Conservation (phyloP, 2,329 filamentous ascomycete genomes). For the Xylariaceae sp. region DNA sequence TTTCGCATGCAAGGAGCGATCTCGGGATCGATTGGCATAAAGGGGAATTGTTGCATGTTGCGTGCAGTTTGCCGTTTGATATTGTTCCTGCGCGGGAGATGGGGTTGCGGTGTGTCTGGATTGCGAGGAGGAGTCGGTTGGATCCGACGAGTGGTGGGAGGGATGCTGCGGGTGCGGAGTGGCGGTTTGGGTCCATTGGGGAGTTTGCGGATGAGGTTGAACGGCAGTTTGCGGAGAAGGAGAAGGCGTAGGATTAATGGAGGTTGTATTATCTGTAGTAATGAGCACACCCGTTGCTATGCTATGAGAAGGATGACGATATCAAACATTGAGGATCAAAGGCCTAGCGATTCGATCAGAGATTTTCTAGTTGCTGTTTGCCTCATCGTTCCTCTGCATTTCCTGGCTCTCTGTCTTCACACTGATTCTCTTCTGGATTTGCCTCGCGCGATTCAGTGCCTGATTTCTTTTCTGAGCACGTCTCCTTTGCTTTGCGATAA, state of each 20-base stretch:
- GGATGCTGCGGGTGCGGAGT: conserved; percentile 34
- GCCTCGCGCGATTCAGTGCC: background rate
- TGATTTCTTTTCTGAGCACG: background rate
- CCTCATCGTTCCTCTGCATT: conserved; percentile 4
- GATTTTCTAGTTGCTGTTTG: background rate
- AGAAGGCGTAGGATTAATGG: conserved; percentile 12
- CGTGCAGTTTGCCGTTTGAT: conserved; percentile 62
- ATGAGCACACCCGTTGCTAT: background rate
- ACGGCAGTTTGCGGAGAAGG: conserved; percentile 34
- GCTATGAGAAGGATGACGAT: background rate
- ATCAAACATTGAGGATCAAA: too few relatives aligned
- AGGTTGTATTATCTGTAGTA: background rate
- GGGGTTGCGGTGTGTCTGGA: conserved; percentile 60
- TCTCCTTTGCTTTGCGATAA: conserved; percentile 22
- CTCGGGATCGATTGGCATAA: conserved; percentile 48
- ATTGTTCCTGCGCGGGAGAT: conserved; percentile 59
- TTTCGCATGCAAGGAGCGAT: conserved; percentile 46
- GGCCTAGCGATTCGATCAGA: background rate
- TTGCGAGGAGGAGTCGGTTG: conserved; percentile 45
- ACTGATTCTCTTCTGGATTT: background rate
- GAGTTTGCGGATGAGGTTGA: conserved; percentile 39
- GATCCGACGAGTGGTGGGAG: conserved; percentile 11
- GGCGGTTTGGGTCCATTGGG: conserved; percentile 36
- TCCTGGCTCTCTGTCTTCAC: background rate
- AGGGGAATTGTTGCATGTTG: conserved; percentile 59